Base-by-base conservation (phyloP, 2,329 filamentous ascomycete species). In the Epichloe brachyelytri region DNA sequence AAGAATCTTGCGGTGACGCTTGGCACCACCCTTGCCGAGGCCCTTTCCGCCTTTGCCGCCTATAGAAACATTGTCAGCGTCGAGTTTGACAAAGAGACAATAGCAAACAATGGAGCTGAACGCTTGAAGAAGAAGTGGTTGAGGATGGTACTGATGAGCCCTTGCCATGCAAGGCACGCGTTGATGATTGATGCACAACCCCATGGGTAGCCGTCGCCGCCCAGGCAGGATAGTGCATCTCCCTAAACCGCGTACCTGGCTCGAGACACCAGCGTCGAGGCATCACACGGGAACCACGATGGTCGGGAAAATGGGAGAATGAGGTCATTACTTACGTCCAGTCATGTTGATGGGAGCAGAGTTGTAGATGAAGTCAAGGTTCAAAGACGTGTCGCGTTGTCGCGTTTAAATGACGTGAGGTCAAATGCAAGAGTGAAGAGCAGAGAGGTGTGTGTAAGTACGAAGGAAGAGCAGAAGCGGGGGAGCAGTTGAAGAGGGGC, bases 1-100 rank as follows among this genome's bases (percentile, higher is more conserved):
- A 73, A 96, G 82, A 79, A 96, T 96, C 87, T 96, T 96, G 68
- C 91, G 85, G 78, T 96, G 90, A 76, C 90, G 90, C 86, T 96
- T 97, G 75, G 91, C 91, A 73, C 90, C 90, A 61, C 90, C 90
- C 84, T 95, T 95, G 72, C 90, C 90, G 75, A 95, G 88, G 71
- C 89, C 90, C 83, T 95, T 95, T 71, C 90, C 90, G 74, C 89
- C 89, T 78, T 95, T 94, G 72, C 88, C 88, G 71, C 88, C 88
- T 93, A 57, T 55, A 60, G 56, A 57, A 56, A 53, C 61, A 46
- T 15, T 60, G 74, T 82, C 64, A 81, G 74, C 68, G 62, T 59
- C 50, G 19, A 6, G 8, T 3, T 19, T 8, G 3, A 17, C 7
- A 40, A 40, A 8, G 38, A 40, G n/a, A 43, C 8, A 10, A 10